Percentiles rank a stretch among this genome's conserved stretches.
Conservation (phyloP, 768 basidiomycete genomes). For the Pleurotus djamor region DNA sequence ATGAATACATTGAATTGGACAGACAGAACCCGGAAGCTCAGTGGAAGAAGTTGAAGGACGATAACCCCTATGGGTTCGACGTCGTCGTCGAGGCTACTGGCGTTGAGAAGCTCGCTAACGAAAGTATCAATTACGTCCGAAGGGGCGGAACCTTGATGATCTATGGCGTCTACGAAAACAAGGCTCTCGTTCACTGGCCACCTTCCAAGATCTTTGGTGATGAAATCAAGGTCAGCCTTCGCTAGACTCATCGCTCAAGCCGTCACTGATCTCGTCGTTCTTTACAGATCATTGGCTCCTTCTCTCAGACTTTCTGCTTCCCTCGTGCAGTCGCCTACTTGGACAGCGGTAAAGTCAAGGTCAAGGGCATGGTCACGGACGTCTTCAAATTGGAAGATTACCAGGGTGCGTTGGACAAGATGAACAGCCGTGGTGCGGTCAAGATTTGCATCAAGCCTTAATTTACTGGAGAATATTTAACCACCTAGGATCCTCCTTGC, state of each 20-base stretch:
- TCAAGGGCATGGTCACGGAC: conserved; percentile 48
- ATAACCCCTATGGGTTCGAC: conserved; percentile 85
- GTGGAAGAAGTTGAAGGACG: conserved; percentile 77
- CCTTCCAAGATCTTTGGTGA: conserved; percentile 76
- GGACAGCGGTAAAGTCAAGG: conserved; percentile 79
- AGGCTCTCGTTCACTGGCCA: conserved; percentile 70
- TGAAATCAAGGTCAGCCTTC: conserved; percentile 54
- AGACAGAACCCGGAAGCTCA: conserved; percentile 70
- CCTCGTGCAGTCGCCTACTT: conserved; percentile 88
- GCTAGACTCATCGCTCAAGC: not conserved
- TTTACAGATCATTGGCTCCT: conserved; percentile 81
- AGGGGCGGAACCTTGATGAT: conserved; percentile 84
- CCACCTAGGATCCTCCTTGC: no score
- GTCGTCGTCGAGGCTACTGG: conserved; percentile 65
- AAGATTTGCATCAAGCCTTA: conserved; percentile 64
- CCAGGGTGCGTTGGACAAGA: conserved; percentile 69
- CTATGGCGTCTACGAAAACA: conserved; percentile 90
- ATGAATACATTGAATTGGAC: conserved; percentile 87
- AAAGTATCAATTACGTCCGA: conserved; percentile 86
- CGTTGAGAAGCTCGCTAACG: conserved; percentile 83
- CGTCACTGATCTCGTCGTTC: not conserved
- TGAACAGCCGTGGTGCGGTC: conserved; percentile 59
- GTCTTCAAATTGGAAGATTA: conserved; percentile 67
- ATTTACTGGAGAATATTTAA: not conserved
- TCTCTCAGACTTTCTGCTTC: conserved; percentile 89